Evolutionary conservation across 2,329 filamentous ascomycete species (phyloP), one percentile per base, ranked within the genome.

Genomic region (Leptographium wingfieldii): DNA sequence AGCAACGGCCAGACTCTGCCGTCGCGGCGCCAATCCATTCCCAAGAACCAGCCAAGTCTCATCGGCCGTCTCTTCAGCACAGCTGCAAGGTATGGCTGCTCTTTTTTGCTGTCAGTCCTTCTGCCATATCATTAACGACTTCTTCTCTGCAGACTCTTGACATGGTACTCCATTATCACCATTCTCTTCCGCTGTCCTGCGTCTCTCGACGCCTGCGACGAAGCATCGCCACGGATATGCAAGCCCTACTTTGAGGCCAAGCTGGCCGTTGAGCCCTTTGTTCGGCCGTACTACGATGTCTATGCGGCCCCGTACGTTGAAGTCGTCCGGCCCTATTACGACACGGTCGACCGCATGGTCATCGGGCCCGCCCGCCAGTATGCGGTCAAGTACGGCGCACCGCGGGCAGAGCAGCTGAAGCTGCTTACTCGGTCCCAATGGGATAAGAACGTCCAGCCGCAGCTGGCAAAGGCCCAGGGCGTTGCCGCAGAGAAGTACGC

Each of bases 251-350:
- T 87, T 75, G 73, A 84, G 74, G 66, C 84, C 76, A 76, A 85
- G 78, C 73, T 79, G 25, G 68, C 74, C 60, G 76, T 92, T 62
- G 74, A 83, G 31, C 94, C 94, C 3, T 86, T 92, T 71, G 68
- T 95, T 38, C 79, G 86, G 66, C 92, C 92, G 3, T 95, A 95
- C 73, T 97, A 96, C 72, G 77, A 92, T 65, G 73, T 82, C 61
- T 95, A 96, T 68, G 86, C 89, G 29, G 87, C 86, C 6, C 89
- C 90, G 3, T 94, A 96, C 69, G 83, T 96, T 63, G 81, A 92
- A 46, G 75, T 83, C 56, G 86, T 82, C 43, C 83, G 82, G 62
- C 92, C 92, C 0, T 96, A 97, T 73, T 87, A 87, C 69, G 68
- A 82, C 22, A 75, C 75, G 0, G 72, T 83, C 55, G 78, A 87